Evolutionary conservation across 345 rosid genomes (phyloP).

Genomic region (Excoecaria agallocha): DNA sequence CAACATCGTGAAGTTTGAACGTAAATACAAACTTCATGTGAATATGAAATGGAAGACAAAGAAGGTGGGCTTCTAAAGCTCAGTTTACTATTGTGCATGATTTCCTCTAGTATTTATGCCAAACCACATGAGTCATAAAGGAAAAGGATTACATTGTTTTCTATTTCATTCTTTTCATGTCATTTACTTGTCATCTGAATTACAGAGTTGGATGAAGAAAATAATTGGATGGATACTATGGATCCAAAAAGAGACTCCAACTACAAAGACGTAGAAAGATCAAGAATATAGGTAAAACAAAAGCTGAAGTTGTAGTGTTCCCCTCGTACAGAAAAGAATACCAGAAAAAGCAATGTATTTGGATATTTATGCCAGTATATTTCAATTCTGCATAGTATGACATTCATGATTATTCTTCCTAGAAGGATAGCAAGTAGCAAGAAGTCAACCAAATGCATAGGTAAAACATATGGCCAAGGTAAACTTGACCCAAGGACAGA

Average conservation of each 20-base stretch:
- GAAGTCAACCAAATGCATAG: background rate
- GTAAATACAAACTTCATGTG: background rate
- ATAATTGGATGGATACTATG: background rate
- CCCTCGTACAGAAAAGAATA: background rate
- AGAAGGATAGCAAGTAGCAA: background rate
- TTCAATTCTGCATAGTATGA: background rate
- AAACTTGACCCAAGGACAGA: background rate
- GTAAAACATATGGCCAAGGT: background rate
- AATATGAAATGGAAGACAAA: background rate
- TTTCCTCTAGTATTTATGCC: background rate
- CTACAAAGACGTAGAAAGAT: background rate
- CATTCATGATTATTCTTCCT: background rate
- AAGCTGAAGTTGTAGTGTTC: background rate
- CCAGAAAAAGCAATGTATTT: background rate
- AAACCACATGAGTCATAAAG: background rate
- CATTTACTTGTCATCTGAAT: conserved; percentile 5
- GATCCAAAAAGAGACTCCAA: background rate
- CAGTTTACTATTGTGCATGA: background rate
- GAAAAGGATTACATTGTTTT: background rate
- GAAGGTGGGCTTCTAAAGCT: background rate
- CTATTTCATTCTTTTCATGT: conserved; percentile 5
- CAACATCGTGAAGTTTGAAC: background rate
- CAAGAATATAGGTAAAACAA: background rate
- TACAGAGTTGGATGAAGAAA: background rate
- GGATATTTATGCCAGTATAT: background rate